Evolutionary conservation across 257 asterid genomes (phyloP).

Genomic region (Thymus mandschuricus): DNA sequence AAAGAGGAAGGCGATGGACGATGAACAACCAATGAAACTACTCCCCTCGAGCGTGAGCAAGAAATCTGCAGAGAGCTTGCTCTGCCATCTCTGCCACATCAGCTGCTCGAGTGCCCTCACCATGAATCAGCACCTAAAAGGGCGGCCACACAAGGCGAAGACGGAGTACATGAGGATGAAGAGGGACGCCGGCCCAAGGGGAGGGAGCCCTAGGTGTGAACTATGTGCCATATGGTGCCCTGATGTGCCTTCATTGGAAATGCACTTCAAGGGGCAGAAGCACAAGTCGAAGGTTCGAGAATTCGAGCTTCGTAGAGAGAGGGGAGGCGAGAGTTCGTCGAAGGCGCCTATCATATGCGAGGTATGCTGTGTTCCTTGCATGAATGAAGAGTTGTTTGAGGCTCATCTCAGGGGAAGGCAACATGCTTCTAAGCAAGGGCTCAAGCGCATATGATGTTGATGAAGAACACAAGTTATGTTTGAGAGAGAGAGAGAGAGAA

Average conservation of each 20-base stretch:
- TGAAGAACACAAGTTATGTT: neutral
- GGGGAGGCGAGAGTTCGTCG: neutral
- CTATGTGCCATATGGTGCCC: conserved; percentile 53
- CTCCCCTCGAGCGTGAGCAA: neutral
- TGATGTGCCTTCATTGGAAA: conserved; percentile 31
- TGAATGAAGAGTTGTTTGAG: conserved; percentile 40
- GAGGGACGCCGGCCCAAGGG: neutral
- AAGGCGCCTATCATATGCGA: conserved; percentile 41
- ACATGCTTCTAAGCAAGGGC: conserved; percentile 36
- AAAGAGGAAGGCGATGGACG: conserved; percentile 34
- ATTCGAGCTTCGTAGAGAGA: conserved; percentile 14
- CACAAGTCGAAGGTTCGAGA: conserved; percentile 53
- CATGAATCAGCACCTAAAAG: conserved; percentile 47
- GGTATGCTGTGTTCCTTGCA: conserved; percentile 53
- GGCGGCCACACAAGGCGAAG: conserved; percentile 61
- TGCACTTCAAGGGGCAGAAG: conserved; percentile 58
- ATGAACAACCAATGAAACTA: neutral
- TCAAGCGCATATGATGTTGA: conserved; percentile 6
- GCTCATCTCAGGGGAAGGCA: conserved; percentile 52
- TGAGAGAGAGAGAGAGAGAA: no score
- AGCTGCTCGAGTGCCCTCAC: conserved; percentile 41
- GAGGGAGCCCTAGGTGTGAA: conserved; percentile 39
- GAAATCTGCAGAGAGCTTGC: conserved; percentile 15
- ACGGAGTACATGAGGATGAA: conserved; percentile 29
- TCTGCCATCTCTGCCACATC: conserved; percentile 51